Base-by-base conservation (phyloP, 164 flowering plant genomes). In the Platanus orientalis region DNA sequence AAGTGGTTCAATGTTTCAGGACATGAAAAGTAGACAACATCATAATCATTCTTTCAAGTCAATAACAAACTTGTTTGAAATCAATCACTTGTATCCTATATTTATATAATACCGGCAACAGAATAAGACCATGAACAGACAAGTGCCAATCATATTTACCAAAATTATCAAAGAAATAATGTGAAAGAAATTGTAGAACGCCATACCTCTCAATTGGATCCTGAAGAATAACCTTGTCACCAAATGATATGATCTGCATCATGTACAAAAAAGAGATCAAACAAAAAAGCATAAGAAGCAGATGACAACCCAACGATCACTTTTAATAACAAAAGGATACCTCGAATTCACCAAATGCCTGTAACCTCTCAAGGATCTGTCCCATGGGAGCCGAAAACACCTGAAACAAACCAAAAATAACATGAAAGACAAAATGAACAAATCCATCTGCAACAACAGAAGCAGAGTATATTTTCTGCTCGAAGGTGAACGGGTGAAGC, bases 271-370 rank as follows among this genome's bases (percentile, higher is more conserved):
- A 71, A 72, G 21, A 30, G 27, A 52, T 50, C 49, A 54, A 4
- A 0, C 23, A 29, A 70, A 25, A 60, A 7, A 11, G n/a, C n/a
- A n/a, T 45, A 6, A 12, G 65, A 47, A 42, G 13, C 16, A 42
- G 17, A 14, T 6, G 47, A 42, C 2, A 0, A 42, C 17, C 20
- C 1, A 42, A n/a, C 3, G 26, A 3, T 23, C 5, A 14, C 14
- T n/a, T 39, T 21, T 14, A 53, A 20, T 3, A 53, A 40, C 49
- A 24, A 12, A 47, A 20, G 25, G 14, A 59, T 58, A 90, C 99
- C 99, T 90, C 92, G 73, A 95, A 95, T 80, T 92, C 99, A 56
- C 99, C 99, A 68, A 95, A 95, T 17, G 75, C 42, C 55, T 71
- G 68, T 57, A 75, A 58, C 51, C 79, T 68, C 6, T 72, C 66